Evolutionary conservation across 169 alveolate genomes (phyloP), one percentile per base, ranked within the genome.

Genomic region (Babesia bigemina): DNA sequence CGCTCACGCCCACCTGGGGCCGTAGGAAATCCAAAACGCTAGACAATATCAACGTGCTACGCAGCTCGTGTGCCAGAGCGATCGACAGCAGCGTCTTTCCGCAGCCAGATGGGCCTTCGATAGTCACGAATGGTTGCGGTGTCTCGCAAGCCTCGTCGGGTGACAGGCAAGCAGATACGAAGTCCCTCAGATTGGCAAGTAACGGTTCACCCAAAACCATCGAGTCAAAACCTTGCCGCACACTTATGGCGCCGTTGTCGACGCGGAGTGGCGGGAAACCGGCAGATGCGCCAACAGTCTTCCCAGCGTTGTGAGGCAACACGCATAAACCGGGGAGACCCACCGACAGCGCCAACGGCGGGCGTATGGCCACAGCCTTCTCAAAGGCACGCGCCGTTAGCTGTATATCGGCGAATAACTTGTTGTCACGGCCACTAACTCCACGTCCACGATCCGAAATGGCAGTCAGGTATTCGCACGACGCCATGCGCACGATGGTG

Each of bases 1-100:
- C 87, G 33, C 74, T 52, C 19, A 70, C 33, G 0, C 87, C 79
- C 21, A 79, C 87, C 47, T 79, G 74, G 19, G 87, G 79, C 21
- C 83, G 63, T 16, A 79, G 39, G 42, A 79, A 79, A 22, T 49
- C 55, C 21, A 67, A n/a, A 22, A 79, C 55, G 29, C 47, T 70
- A 0, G 39, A 61, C 19, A 36, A 17, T 19, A 79, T 16, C 55
- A 79, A 50, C 4, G 74, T 44, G 39, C 63, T 14, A 11, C 47
- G 58, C 44, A 79, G 62, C 70, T 79, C 87, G 49, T 71, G 83
- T 14, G 87, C 63, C 55, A 79, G 19, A 17, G 67, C 58, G 12
- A 49, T 58, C 13, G 75, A 44, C 12, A 79, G 76, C 2, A 52
- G 62, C 8, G 87, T 70, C 48, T 79, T 79, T 12, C 87, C 87